Evolutionary conservation across 345 rosid species (phyloP), one percentile per base, ranked within the genome.

Genomic region (Bruguiera parviflora): DNA sequence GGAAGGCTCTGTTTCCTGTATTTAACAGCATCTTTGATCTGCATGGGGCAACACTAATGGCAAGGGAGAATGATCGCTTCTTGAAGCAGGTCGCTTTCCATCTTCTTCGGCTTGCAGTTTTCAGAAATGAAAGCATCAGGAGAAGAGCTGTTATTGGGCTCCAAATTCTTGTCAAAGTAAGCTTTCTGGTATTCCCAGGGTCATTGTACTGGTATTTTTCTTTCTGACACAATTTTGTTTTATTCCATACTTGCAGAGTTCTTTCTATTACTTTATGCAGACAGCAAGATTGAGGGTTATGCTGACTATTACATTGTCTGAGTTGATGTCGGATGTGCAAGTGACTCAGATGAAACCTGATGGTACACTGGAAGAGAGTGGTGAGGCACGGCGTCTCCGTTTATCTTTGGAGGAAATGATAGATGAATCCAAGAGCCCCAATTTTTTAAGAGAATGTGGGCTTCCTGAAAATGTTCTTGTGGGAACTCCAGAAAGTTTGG

Each of bases 21-120:
- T 90, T 95, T 71, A 81, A 86, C 83, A 71, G 71, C 73, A 82
- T 90, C 60, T 86, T 90, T 78, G 93, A 90, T 81, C 93, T 92
- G 73, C 99, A 95, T 77, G 99, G 98, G 67, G 93, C 93, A 66
- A 95, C 92, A 57, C 80, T 95, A 60, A 92, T 95, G 92, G 91
- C 99, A 46, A 90, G 99, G 88, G 99, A 95, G 83, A 95, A 95
- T 64, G 99, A 95, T 75, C 96, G 99, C 53, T 95, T 95, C 87
- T 79, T 95, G 78, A 95, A 95, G 84, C 99, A 95, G 81, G 89
- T 88, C 61, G 94, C 98, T 64, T 92, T 95, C 78, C 98, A 95
- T 78, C 98, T 95, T 71, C 97, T 95, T 75, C 88, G 99, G 58
- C 96, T 95, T 73, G 93, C 84, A 37, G 96, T 95, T 80, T 95